Base-by-base conservation (phyloP, 805 yeast species). In the Pichia pseudocactophila region DNA sequence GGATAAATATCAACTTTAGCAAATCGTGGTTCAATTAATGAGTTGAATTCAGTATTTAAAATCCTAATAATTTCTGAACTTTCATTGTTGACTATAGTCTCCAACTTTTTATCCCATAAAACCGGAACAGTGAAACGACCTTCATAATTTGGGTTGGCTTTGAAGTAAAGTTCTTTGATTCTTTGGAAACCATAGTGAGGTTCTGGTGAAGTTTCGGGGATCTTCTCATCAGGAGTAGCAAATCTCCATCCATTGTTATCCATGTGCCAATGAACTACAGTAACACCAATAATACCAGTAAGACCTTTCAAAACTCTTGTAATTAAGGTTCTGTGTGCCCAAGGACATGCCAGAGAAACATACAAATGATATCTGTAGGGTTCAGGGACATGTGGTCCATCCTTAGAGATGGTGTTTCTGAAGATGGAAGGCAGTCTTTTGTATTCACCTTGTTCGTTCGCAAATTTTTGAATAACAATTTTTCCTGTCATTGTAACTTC, bases 81-180 rank as follows among this genome's bases (percentile, higher is more conserved):
- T 63, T 90, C 97, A 62, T 90, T 90, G 66, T 76, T 87, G 44
- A 90, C 97, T 59, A 90, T 84, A 1, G 95, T 83, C 42, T 76
- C 64, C 27, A 74, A 72, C 64, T 89, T 80, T 56, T 73, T 82
- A 63, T 90, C 97, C 92, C 95, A 90, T 53, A 90, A 69, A 2
- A 89, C 84, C 1, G 97, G 97, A 30, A 90, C 97, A 1, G 97
- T 89, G 58, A 78, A 84, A 49, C 97, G 70, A 3, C 94, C 96
- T 13, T 62, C 65, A 63, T 87, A 89, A 26, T 81, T 73, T 1
- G 89, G 80, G 41, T 86, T 70, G 8, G 84, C 84, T 61, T 78
- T 79, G 63, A 65, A 78, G 60, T 90, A 90, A 19, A 89, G 55
- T 51, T 90, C 82, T 26, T 80, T 71, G 38, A 89, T 48, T 50